Base-by-base conservation (phyloP, 495 filamentous ascomycete genomes). In the Hyphodiscus hymeniophilus region DNA sequence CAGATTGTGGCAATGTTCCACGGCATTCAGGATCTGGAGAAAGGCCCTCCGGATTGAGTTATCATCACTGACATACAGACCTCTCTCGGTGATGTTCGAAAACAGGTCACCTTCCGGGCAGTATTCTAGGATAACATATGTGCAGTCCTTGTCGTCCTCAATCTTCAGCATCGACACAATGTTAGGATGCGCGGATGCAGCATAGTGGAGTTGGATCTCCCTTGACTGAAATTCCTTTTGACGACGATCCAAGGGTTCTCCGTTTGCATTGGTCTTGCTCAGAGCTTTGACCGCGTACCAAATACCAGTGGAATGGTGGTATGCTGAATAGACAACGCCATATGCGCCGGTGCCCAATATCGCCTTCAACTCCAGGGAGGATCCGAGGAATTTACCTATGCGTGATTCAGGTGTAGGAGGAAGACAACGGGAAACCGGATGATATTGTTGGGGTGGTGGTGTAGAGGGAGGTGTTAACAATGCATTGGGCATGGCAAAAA, bases 71-170 rank as follows among this genome's bases (percentile, higher is more conserved):
- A 95, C 81, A 68, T 91, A 99, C 58, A 85, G 82, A 54, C 88
- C 85, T 58, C 85, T 79, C 63, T 99, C 92, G 45, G 94, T 97
- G 66, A 99, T 99, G 63, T 87, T 95, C 58, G 82, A 82, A 67
- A 99, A 99, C 44, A 99, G 70, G 66, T 99, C 92, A 53, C 92
- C 92, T 65, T 99, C 92, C 8, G 91, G 87, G 67, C 92, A 97
- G 66, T 85, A 97, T 66, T 99, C 92, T 64, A 99, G 78, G 43
- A 99, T 83, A 56, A 99, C 94, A 70, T 87, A 97, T 53, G 87
- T 94, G 73, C 89, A 95, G 66, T 97, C 90, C 45, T 77, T 70
- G 58, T 82, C 82, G 66, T 96, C 90, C 74, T 96, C 81, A 58
- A 99, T 95, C 74, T 89, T 89, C 42, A 88, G 74, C 66, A 99